Evolutionary conservation across 768 basidiomycete genomes (phyloP).

Genomic region (Dioszegia hungarica): DNA sequence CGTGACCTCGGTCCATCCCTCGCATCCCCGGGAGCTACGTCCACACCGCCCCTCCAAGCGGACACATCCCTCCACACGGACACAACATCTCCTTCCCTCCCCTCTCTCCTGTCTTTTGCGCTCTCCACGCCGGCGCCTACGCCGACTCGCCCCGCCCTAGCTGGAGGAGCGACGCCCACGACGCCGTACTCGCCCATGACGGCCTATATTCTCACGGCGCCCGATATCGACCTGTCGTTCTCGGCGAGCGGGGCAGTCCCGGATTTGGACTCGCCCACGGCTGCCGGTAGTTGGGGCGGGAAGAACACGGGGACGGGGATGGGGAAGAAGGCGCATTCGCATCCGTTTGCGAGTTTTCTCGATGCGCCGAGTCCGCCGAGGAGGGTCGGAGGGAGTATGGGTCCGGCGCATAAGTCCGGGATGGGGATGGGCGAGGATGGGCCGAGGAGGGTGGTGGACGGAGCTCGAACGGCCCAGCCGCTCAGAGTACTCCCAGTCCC

Average conservation of each 20-base stretch:
- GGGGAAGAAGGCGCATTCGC: background rate
- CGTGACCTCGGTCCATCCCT: background rate
- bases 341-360: background rate
- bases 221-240: constrained; percentile 5
- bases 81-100: background rate
- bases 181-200: constrained; percentile 27
- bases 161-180: background rate
- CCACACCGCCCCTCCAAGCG: background rate
- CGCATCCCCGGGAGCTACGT: background rate
- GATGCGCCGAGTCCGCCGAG: constrained; percentile 4
- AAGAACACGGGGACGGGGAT: background rate
- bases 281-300: background rate
- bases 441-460: background rate
- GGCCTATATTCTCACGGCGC: constrained; percentile 27
- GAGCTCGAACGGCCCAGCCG: too few relatives aligned
- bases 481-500: too few relatives aligned
- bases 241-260: background rate
- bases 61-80: background rate
- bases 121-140: constrained; percentile 2
- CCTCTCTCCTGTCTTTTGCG: background rate
- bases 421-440: background rate
- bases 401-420: too few relatives aligned
- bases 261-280: too few relatives aligned
- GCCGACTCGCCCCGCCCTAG: background rate
- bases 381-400: background rate